Evolutionary conservation across 495 filamentous ascomycete species (phyloP).

Genomic region (Polyplosphaeria fusca): DNA sequence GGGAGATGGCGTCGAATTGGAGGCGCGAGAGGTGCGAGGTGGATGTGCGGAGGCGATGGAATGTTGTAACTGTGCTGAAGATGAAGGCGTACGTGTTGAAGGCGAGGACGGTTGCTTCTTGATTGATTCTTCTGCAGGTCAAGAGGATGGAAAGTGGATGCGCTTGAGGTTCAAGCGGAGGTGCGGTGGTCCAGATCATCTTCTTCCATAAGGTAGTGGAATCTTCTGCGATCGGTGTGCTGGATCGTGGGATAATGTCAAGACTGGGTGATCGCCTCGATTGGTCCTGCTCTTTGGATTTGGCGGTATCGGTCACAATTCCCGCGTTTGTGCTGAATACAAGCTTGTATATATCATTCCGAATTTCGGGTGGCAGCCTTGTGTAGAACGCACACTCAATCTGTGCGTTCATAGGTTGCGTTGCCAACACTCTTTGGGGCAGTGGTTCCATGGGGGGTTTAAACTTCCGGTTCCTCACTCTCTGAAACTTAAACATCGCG

Average conservation of each 20-base stretch:
- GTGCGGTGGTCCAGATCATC: not conserved
- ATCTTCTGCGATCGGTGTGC: no score
- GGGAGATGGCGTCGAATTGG: constrained; percentile 6
- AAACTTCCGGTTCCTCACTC: no score
- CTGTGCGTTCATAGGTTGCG: no score
- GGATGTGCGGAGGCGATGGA: not conserved
- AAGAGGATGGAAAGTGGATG: constrained; percentile 19
- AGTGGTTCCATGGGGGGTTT: no score
- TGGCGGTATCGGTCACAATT: not conserved
- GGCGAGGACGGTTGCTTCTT: constrained; percentile 20
- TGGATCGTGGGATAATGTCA: not conserved
- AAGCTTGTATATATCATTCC: constrained; percentile 10
- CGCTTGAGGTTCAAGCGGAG: not conserved
- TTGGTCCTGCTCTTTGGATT: not conserved
- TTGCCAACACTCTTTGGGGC: no score
- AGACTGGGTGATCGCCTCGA: no score
- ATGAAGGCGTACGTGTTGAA: constrained; percentile 9
- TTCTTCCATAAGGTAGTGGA: no score
- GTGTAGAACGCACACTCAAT: constrained; percentile 1
- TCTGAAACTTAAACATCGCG: no score
- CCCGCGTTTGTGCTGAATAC: constrained; percentile 1
- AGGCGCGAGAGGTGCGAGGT: constrained; percentile 1
- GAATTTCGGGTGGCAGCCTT: constrained; percentile 6
- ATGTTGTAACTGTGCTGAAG: not conserved
- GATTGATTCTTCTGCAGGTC: constrained; percentile 13